Evolutionary conservation across 1,139 yeast species (phyloP).

Genomic region (Taphrina pruni): DNA sequence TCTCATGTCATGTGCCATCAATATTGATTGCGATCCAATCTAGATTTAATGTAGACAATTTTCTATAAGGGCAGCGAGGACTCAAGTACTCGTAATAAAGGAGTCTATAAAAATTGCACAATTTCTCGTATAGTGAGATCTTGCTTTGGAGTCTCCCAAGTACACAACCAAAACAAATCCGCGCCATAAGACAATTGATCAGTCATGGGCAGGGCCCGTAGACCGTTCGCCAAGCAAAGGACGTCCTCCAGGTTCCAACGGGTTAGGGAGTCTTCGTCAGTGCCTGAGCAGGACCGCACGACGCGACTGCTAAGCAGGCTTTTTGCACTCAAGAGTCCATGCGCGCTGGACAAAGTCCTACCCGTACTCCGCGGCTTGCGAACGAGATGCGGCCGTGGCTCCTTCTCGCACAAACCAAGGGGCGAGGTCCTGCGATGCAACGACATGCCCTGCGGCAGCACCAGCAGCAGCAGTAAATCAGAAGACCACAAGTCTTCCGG

Average conservation of each 20-base stretch:
- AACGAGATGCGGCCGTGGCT: neutral
- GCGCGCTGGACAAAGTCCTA: neutral
- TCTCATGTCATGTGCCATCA: slow-evolving; percentile 6
- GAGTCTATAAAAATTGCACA: too few species aligned
- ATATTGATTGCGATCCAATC: slow-evolving; percentile 3
- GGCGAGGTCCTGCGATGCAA: neutral
- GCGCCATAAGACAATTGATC: too few species aligned
- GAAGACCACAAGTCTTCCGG: too few species aligned
- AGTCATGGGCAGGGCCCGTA: neutral
- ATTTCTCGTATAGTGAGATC: too few species aligned
- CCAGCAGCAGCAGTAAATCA: too few species aligned
- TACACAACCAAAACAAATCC: too few species aligned
- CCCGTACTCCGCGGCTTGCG: neutral
- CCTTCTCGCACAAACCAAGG: neutral
- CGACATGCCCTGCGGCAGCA: neutral
- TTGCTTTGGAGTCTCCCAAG: too few species aligned
- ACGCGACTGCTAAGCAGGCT: neutral
- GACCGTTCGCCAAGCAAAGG: neutral
- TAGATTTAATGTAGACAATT: neutral
- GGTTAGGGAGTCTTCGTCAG: neutral
- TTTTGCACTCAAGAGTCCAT: neutral
- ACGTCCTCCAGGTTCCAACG: neutral
- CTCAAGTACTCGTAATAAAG: too few species aligned
- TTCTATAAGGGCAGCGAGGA: neutral
- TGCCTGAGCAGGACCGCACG: neutral